Conservation (phyloP, 257 asterid species). For the Fraxinus cuspidata region DNA sequence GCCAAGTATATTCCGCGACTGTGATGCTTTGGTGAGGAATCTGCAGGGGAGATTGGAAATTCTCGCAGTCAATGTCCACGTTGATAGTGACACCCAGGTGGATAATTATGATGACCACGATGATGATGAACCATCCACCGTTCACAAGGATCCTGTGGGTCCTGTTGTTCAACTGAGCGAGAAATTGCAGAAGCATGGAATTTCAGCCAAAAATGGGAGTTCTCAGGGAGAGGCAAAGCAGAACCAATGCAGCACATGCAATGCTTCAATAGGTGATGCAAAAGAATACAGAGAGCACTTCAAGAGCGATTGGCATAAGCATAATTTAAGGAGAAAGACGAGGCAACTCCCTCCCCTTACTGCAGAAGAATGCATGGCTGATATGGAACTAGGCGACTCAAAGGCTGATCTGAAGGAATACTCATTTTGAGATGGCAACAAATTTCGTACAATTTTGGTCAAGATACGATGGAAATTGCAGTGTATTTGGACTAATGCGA, state of each 20-base stretch:
- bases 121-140: slow-evolving; percentile 56
- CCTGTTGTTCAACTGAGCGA: slow-evolving; percentile 47
- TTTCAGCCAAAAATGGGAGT: slow-evolving; percentile 46
- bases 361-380: slow-evolving; percentile 79
- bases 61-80: slow-evolving; percentile 80
- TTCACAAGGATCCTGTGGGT: slow-evolving; percentile 35
- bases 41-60: slow-evolving; percentile 86
- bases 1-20: slow-evolving; percentile 71
- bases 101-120: slow-evolving; percentile 76
- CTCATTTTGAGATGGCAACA: slow-evolving; percentile 54
- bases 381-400: slow-evolving; percentile 60
- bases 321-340: slow-evolving; percentile 76
- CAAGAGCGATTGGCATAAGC: slow-evolving; percentile 98
- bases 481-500: neutral
- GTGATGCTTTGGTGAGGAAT: slow-evolving; percentile 69
- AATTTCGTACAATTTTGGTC: neutral
- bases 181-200: slow-evolving; percentile 59
- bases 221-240: slow-evolving; percentile 58
- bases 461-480: neutral
- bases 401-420: slow-evolving; percentile 82
- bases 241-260: slow-evolving; percentile 82
- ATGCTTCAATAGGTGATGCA: slow-evolving; percentile 69
- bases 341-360: slow-evolving; percentile 84
- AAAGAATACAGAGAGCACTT: slow-evolving; percentile 86
- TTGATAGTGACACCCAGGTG: slow-evolving; percentile 62